Evolutionary conservation across 1,284 basidiomycete species (phyloP), one percentile per base, ranked within the genome.

Genomic region (Coniferiporia sulphurascens): DNA sequence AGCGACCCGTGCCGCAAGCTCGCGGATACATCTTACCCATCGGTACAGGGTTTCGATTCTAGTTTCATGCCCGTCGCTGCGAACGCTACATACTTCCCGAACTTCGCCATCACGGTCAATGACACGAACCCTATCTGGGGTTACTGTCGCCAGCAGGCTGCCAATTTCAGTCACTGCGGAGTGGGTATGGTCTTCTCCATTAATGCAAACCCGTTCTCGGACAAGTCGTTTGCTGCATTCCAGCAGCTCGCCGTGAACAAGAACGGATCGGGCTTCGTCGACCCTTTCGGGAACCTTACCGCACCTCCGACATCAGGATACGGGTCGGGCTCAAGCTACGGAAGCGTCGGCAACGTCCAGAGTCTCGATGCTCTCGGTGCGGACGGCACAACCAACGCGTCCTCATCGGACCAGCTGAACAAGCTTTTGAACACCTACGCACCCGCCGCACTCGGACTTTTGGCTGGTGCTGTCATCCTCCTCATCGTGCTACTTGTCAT

Each of bases 101-200:
- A 56, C 34, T 67, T 64, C 59, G 60, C 52, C 34, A 63, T 67
- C 46, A 64, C 52, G 1, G 61, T 67, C 54, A 72, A 72, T 52
- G 63, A 62, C 53, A 79, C 76, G 9, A 71, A 73, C 8, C 78
- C 79, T 3, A 79, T 79, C 64, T 81, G 80, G 79, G 76, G 73
- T 10, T 81, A 75, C 71, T 81, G 79, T 63, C 70, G 70, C 0
- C 78, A 80, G 64, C 66, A 8, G 67, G 69, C 59, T 46, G 53
- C 56, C 38, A 55, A 60, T 43, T 56, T 56, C 27, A 58, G 58
- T 7, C 79, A 80, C 65, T 80, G 78, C 63, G 68, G 65, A 10
- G 60, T 67, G 4, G 80, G 78, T 41, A 83, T 83, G 81, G 80
- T 83, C 62, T 81, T 82, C 63, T 67, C 75, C 9, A 74, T 80